Conservation (phyloP, 352 stramenopile genomes). For the Phytophthora aleatoria region DNA sequence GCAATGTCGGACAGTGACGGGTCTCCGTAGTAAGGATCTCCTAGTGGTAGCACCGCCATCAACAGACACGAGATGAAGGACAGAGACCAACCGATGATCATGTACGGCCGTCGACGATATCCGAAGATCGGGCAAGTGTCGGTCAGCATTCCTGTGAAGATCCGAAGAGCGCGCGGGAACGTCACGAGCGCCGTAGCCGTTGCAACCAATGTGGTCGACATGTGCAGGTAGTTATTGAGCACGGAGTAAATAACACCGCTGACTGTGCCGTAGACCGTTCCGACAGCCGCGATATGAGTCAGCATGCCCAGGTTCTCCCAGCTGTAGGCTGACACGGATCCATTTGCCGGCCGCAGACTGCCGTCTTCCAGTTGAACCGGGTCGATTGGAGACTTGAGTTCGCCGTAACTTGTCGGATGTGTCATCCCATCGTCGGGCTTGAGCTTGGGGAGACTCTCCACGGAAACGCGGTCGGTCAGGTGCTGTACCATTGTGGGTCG, state of each 20-base stretch:
- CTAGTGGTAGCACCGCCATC: constrained; percentile 48
- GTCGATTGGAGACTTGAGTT: constrained; percentile 28
- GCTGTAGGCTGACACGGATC: constrained; percentile 30
- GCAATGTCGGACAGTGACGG: constrained; percentile 28
- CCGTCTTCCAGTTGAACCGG: constrained; percentile 14
- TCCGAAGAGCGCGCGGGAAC: constrained; percentile 48
- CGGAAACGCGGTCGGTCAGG: constrained; percentile 24
- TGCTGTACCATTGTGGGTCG: constrained; percentile 11
- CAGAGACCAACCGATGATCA: constrained; percentile 69
- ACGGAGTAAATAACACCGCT: constrained; percentile 52
- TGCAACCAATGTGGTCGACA: constrained; percentile 46
- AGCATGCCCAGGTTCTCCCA: constrained; percentile 49
- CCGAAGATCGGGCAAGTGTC: constrained; percentile 80
- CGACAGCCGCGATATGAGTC: constrained; percentile 44
- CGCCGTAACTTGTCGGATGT: constrained; percentile 21
- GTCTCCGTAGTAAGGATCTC: constrained; percentile 51
- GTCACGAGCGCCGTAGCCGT: constrained; percentile 47
- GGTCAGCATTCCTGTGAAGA: constrained; percentile 68
- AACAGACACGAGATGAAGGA: constrained; percentile 42
- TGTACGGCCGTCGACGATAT: constrained; percentile 81
- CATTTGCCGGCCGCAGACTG: constrained; percentile 20
- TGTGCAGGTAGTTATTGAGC: constrained; percentile 64
- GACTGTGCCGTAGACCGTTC: constrained; percentile 46
- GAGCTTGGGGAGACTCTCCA: constrained; percentile 24
- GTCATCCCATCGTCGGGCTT: constrained; percentile 11